Conservation (phyloP, 163 green algal genomes). For the Chloromonas sp. region DNA sequence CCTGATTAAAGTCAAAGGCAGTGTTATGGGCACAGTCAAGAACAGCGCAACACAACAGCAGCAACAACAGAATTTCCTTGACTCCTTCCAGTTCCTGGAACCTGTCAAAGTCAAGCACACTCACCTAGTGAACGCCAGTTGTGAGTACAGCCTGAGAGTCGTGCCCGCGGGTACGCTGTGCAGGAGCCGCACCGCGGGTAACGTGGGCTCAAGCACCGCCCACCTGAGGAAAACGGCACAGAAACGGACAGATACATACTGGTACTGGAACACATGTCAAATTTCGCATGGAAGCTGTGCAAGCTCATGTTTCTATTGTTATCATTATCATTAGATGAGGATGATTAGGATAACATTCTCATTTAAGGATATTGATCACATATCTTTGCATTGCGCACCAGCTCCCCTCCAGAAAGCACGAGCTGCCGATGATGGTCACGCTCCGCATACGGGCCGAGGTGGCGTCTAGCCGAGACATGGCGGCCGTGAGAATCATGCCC, state of each 20-base stretch:
- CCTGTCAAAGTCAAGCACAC: not conserved
- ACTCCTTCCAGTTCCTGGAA: no score
- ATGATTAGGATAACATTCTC: no score
- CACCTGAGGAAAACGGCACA: slow-evolving; percentile 25
- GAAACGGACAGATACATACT: not conserved
- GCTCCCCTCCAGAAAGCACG: slow-evolving; percentile 37
- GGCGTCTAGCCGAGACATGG: slow-evolving; percentile 29
- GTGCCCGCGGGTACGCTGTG: slow-evolving; percentile 30
- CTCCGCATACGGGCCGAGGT: slow-evolving; percentile 20
- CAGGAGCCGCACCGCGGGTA: slow-evolving; percentile 17
- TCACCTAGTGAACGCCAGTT: slow-evolving; percentile 27
- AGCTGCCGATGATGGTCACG: slow-evolving; percentile 20
- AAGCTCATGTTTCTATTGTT: no score
- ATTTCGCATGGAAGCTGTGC: no score
- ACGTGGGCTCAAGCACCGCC: slow-evolving; percentile 22
- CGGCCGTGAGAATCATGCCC: slow-evolving; percentile 42
- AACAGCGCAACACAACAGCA: no score
- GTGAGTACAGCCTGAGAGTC: slow-evolving; percentile 28
- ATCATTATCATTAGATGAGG: no score
- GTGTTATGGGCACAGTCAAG: no score
- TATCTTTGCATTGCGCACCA: no score
- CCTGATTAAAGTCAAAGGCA: no score
- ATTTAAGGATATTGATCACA: no score
- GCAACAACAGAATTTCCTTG: no score
- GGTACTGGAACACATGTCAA: no score